Conservation (phyloP, 306 rosid genomes). For the Morella rubra region DNA sequence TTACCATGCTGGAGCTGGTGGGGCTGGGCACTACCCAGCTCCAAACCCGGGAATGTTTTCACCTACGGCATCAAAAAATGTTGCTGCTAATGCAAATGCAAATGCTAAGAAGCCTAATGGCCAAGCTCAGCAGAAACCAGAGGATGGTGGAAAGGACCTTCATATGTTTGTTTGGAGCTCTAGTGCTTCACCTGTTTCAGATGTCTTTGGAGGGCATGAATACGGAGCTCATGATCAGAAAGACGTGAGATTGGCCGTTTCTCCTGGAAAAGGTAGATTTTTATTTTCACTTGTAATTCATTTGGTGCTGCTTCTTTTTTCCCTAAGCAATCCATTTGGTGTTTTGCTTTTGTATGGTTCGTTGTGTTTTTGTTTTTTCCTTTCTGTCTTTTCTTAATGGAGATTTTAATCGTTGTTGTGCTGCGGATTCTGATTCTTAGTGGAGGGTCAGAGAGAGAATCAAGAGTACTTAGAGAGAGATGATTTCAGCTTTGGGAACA, state of each 20-base stretch:
- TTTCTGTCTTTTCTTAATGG: neutral
- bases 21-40: conserved; percentile 63
- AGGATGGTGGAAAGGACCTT: conserved; percentile 64
- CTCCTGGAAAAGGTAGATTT: conserved; percentile 67
- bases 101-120: conserved; percentile 59
- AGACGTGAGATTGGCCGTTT: conserved; percentile 57
- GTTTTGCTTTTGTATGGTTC: neutral
- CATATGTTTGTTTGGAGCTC: conserved; percentile 96
- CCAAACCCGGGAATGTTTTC: conserved; percentile 88
- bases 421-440: conserved; percentile 35
- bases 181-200: conserved; percentile 77
- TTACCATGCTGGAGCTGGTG: conserved; percentile 32
- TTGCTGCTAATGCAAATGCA: conserved; percentile 36
- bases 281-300: neutral
- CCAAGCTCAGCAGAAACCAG: conserved; percentile 42
- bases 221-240: conserved; percentile 60
- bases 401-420: neutral
- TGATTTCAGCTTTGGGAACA: conserved; percentile 81
- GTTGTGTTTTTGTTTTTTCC: neutral
- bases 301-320: neutral
- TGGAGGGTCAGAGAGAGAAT: conserved; percentile 59
- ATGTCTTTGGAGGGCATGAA: conserved; percentile 73
- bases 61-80: conserved; percentile 50
- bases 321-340: neutral
- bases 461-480: conserved; percentile 66